Evolutionary conservation across 768 basidiomycete genomes (phyloP).

Genomic region (Serendipita sp.): DNA sequence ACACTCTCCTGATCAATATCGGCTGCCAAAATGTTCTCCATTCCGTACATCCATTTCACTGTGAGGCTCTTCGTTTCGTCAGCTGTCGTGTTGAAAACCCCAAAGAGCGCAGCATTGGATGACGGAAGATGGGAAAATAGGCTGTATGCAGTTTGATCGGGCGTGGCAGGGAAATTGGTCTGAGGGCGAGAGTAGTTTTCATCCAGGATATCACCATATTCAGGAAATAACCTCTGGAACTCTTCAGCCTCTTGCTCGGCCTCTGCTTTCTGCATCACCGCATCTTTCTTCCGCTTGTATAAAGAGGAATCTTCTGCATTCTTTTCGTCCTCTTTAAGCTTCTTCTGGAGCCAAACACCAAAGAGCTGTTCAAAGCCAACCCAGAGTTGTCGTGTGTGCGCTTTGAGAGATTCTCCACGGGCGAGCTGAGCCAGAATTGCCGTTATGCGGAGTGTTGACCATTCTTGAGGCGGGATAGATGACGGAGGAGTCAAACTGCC

Average conservation of each 20-base stretch:
- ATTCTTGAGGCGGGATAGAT: background rate
- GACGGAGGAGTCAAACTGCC: background rate
- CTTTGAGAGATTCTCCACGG: background rate
- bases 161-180: background rate
- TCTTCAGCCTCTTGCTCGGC: conserved; percentile 70
- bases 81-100: background rate
- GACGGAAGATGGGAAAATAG: background rate
- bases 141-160: background rate
- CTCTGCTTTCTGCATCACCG: conserved; percentile 44
- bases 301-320: conserved; percentile 52
- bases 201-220: conserved; percentile 40
- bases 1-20: conserved; percentile 8
- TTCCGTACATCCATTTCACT: background rate
- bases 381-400: conserved; percentile 22
- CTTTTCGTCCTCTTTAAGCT: conserved; percentile 48
- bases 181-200: conserved; percentile 1
- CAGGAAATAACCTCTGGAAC: conserved; percentile 73
- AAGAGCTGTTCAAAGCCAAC: conserved; percentile 50
- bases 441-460: background rate
- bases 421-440: background rate
- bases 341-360: conserved; percentile 74
- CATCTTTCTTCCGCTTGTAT: conserved; percentile 49
- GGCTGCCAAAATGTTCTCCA: background rate
- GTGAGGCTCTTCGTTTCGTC: no score
- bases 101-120: background rate